Evolutionary conservation across 2,329 filamentous ascomycete species (phyloP).

Genomic region (Hypoxylon sp.): DNA sequence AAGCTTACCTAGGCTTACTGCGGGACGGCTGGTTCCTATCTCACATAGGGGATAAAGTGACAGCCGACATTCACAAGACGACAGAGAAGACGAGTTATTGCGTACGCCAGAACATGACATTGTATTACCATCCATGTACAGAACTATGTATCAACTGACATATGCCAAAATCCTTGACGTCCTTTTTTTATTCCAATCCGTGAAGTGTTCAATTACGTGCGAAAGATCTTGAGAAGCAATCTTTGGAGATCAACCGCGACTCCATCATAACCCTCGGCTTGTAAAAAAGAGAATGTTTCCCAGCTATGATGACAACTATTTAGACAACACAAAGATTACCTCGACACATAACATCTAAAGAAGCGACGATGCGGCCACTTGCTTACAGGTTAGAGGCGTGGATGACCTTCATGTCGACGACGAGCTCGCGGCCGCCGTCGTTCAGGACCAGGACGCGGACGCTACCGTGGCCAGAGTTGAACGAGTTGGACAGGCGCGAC

Average conservation of each 20-base stretch:
- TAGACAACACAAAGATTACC: conserved; percentile 43
- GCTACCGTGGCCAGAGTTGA: conserved; percentile 90
- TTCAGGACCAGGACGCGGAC: conserved; percentile 96
- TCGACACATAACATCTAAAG: conserved; percentile 42
- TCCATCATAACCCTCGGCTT: conserved; percentile 37
- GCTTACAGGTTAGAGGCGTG: conserved; percentile 76
- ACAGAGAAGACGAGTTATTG: background rate
- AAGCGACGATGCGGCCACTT: conserved; percentile 14
- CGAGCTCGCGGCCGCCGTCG: conserved; percentile 91
- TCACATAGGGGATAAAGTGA: too few relatives aligned
- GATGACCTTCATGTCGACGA: conserved; percentile 98
- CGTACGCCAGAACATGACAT: conserved; percentile 39
- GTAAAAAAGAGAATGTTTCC: conserved; percentile 28
- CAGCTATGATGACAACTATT: conserved; percentile 35
- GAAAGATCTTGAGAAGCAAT: conserved; percentile 39
- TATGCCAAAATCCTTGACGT: conserved; percentile 50
- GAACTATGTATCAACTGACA: conserved; percentile 53
- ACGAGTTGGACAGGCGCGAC: conserved; percentile 80
- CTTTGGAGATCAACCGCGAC: conserved; percentile 38
- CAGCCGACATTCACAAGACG: background rate
- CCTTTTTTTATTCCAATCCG: conserved; percentile 45
- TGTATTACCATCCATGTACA: conserved; percentile 51
- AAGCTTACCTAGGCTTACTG: too few relatives aligned
- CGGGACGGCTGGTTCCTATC: too few relatives aligned
- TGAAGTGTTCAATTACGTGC: conserved; percentile 32